Base-by-base conservation (phyloP, 2,329 filamentous ascomycete species). In the Chrysoporthe deuterocubensis region DNA sequence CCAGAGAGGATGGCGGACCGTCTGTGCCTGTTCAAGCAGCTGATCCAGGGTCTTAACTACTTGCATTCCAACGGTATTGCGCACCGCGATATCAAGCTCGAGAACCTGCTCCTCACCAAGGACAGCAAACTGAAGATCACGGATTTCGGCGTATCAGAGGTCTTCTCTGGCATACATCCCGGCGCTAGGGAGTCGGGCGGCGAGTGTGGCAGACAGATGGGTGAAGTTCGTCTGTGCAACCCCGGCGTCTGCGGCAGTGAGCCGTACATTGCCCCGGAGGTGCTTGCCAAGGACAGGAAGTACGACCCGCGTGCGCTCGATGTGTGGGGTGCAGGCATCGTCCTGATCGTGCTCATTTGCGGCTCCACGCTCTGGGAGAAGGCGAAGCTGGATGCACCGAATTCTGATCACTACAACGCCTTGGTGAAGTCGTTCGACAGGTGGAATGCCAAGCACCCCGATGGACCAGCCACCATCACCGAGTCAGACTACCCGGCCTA, bases 1-100 rank as follows among this genome's bases (percentile, higher is more conserved):
- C 91, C 66, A 88, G 89, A 67, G 82, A 85, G 18, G 83, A 85
- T 66, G 92, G 11, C 43, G 21, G 59, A 96, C 75, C 89, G 92
- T 11, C 81, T 92, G 43, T 97, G 94, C 78, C 85, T 97, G 71
- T 96, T 97, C 86, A 96, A 96, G 83, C 94, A 97, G 78, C 83
- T 97, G 40, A 82, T 96, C 43, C 91, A 93, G 74, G 94, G 93
- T 21, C 87, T 97, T 70, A 85, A 89, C 74, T 96, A 97, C 76
- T 83, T 97, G 32, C 94, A 97, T 78, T 83, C 83, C 69, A 89
- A 95, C 74, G 94, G 93, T 67, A 94, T 97, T 75, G 94, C 93
- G 1, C 94, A 97, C 79, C 91, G 94, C 61, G 94, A 97, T 73
- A 92, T 97, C 81, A 97, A 97, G 79, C 85, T 94, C 13, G 94